phyloP scores from a whole-genome alignment of 78 protist genomes.

The Cavenderia fasciculata region DNA sequence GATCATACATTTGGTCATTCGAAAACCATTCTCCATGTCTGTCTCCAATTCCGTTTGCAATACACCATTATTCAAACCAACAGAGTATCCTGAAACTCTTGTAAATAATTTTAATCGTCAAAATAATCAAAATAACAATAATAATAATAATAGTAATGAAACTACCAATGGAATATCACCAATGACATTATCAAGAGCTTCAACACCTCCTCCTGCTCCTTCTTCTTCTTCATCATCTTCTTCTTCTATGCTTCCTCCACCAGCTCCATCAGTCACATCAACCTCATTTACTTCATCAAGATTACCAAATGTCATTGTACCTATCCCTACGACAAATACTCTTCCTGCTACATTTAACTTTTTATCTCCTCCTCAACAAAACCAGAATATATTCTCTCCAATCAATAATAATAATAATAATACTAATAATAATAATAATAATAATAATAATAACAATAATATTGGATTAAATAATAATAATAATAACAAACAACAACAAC shows the following conservation, averaged over 20 bases:
- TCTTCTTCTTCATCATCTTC: background rate
- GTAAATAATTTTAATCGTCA: background rate
- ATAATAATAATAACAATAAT: no score
- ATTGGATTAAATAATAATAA: no score
- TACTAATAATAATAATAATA: no score
- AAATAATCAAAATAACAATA: background rate
- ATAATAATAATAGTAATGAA: background rate
- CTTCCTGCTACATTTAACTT: no score
- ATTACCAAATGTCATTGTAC: no score
- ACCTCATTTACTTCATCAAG: no score
- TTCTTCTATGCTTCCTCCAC: background rate
- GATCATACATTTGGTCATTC: background rate
- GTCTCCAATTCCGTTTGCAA: background rate
- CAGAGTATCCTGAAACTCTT: no score
- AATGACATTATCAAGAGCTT: background rate
- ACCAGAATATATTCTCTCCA: no score
- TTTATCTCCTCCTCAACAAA: no score
- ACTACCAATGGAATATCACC: background rate
- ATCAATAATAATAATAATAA: no score
- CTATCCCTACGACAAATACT: no score
- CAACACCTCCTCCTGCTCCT: background rate
- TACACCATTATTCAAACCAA: constrained; percentile 4
- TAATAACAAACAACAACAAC: no score
- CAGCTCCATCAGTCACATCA: background rate
- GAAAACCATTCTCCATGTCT: constrained; percentile 7